Conservation (phyloP, 164 flowering plant species). For the Santalum album region DNA sequence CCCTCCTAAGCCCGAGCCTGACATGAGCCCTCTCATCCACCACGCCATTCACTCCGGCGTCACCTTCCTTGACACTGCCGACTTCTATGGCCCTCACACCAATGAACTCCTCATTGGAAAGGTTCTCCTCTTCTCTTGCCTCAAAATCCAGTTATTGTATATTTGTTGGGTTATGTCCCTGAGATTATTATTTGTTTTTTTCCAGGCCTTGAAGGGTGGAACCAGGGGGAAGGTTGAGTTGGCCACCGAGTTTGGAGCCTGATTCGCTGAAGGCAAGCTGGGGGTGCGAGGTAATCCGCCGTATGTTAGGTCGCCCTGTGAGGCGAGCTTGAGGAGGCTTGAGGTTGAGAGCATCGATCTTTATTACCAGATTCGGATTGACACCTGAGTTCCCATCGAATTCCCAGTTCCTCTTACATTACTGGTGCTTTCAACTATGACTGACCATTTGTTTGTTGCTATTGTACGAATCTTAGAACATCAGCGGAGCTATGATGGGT, state of each 20-base stretch:
- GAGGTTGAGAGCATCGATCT: constrained; percentile 2
- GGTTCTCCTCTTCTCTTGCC: constrained; percentile 4
- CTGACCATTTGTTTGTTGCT: not conserved
- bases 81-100: constrained; percentile 28
- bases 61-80: constrained; percentile 37
- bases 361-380: constrained; percentile 2
- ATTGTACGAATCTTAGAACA: not conserved
- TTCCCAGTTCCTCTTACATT: not conserved
- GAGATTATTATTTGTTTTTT: not conserved
- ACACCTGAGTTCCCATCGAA: constrained; percentile 1
- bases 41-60: constrained; percentile 25
- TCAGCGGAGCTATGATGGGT: no score
- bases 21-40: constrained; percentile 27
- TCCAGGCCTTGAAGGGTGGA: constrained; percentile 3
- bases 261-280: not conserved
- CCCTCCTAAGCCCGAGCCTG: constrained; percentile 24
- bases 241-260: constrained; percentile 1
- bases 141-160: not conserved
- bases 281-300: not conserved
- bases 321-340: constrained; percentile 2
- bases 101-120: constrained; percentile 29
- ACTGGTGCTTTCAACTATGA: no score
- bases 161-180: not conserved
- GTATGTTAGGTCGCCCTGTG: not conserved
- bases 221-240: not conserved